Evolutionary conservation across 2,329 filamentous ascomycete genomes (phyloP).

Genomic region (Aspergillus eucalypticola): DNA sequence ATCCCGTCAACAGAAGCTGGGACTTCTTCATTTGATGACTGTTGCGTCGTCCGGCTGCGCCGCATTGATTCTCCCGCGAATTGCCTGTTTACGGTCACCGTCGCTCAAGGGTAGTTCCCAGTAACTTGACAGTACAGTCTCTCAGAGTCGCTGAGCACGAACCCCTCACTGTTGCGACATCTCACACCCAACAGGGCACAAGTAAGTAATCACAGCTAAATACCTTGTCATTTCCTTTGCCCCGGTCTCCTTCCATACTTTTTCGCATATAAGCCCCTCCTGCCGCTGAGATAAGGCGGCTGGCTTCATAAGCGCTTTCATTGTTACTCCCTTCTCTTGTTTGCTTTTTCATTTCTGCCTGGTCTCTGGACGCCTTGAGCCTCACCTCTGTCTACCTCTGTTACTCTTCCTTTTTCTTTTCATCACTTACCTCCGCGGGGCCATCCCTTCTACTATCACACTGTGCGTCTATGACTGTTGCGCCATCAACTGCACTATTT

Average conservation of each 20-base stretch:
- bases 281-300: constrained; percentile 12
- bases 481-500: not conserved
- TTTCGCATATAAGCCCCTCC: constrained; percentile 7
- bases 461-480: not conserved
- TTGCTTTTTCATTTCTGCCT: constrained; percentile 12
- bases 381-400: not conserved
- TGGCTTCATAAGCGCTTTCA: not conserved
- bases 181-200: not conserved
- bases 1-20: not conserved
- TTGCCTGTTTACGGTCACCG: constrained; percentile 1
- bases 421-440: too few relatives aligned
- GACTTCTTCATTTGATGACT: constrained; percentile 5
- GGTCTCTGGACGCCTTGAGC: not conserved
- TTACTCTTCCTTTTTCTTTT: not conserved
- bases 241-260: not conserved
- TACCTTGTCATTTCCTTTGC: not conserved
- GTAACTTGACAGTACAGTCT: not conserved
- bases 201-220: constrained; percentile 9
- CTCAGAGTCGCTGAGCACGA: constrained; percentile 5
- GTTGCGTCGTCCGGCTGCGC: not conserved
- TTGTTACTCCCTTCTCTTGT: constrained; percentile 4
- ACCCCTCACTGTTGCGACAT: constrained; percentile 9
- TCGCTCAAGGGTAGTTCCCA: constrained; percentile 1
- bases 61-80: not conserved
- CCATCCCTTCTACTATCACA: too few relatives aligned